Conservation (phyloP, 2,329 filamentous ascomycete genomes). For the Chrysoporthe deuterocubensis region DNA sequence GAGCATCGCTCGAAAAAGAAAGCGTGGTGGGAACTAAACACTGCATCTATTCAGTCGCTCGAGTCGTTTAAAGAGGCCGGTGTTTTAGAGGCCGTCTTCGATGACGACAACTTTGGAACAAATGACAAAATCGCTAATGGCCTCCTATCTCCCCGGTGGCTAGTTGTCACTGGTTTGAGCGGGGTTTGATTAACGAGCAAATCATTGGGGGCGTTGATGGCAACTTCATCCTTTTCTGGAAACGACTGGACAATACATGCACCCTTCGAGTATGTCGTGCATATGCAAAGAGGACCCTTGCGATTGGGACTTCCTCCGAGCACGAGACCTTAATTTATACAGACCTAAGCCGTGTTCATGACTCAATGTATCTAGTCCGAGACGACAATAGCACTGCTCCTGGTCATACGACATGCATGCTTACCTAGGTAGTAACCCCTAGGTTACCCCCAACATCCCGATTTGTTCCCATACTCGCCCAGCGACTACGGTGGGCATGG, state of each 20-base stretch:
- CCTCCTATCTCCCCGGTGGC: conserved; percentile 16
- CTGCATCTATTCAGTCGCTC: background rate
- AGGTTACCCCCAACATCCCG: background rate
- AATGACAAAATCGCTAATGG: conserved; percentile 14
- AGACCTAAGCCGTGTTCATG: background rate
- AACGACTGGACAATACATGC: background rate
- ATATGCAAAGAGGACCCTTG: conserved; percentile 16
- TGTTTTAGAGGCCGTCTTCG: conserved; percentile 9
- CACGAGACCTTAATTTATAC: background rate
- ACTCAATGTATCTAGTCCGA: too few species aligned
- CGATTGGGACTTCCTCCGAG: background rate
- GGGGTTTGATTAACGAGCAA: background rate
- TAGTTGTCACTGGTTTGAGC: conserved; percentile 7
- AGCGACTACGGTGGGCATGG: background rate
- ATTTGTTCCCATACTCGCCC: conserved; percentile 12
- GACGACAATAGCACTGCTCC: too few species aligned
- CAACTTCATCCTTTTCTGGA: background rate
- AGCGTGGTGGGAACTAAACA: background rate
- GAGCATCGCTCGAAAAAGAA: background rate
- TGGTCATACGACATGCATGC: conserved; percentile 12
- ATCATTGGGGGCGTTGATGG: background rate
- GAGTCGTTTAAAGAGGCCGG: background rate
- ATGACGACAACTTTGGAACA: conserved; percentile 10
- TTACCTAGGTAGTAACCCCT: conserved; percentile 2
- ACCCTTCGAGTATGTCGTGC: conserved; percentile 12